These are phyloP conservation scores for Sporodiniella umbellata DNA, from an alignment of 371 early-diverging fungal genomes.

Conservation along the genomic window DNA sequence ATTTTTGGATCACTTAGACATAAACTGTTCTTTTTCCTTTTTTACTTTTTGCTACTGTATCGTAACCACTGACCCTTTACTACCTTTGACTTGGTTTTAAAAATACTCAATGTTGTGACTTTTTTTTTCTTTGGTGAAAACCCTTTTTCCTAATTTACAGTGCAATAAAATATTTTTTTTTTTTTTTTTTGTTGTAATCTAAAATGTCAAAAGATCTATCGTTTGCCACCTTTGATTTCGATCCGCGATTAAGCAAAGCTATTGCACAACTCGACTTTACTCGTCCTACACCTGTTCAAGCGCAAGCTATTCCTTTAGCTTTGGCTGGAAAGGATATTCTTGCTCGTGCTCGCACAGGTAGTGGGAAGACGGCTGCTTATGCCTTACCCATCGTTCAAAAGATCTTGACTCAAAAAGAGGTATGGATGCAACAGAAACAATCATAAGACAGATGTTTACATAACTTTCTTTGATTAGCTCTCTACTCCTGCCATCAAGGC, in stretches of 20 bases:
- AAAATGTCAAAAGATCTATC: constrained; percentile 22
- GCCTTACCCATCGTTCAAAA: constrained; percentile 92
- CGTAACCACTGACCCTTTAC: too few species aligned
- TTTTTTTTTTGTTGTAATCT: constrained; percentile 26
- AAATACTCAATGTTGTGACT: too few species aligned
- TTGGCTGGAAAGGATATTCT: constrained; percentile 95
- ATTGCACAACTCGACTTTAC: constrained; percentile 75
- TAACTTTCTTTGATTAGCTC: constrained; percentile 2
- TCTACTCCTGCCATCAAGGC: constrained; percentile 31
- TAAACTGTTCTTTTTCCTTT: too few species aligned
- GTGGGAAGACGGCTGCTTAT: constrained; percentile 99
- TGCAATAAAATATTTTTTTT: constrained; percentile 4
- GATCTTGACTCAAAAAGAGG: constrained; percentile 72
- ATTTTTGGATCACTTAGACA: too few species aligned
- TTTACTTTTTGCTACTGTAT: too few species aligned
- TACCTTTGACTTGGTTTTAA: too few species aligned
- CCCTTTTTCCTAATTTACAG: too few species aligned
- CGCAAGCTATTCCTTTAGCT: constrained; percentile 92
- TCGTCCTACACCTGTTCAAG: constrained; percentile 94
- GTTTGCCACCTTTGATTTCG: constrained; percentile 71
- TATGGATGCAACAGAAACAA: constrained; percentile 12
- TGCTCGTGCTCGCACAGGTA: constrained; percentile 98
- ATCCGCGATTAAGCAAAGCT: constrained; percentile 84
- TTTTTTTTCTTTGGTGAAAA: too few species aligned
- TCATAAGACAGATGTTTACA: too few species aligned